A percentile compares a stretch with the other conserved stretches of the same genome.
phyloP scores from a whole-genome alignment of 1,284 basidiomycete genomes.

The Boletellus deceptivus region DNA sequence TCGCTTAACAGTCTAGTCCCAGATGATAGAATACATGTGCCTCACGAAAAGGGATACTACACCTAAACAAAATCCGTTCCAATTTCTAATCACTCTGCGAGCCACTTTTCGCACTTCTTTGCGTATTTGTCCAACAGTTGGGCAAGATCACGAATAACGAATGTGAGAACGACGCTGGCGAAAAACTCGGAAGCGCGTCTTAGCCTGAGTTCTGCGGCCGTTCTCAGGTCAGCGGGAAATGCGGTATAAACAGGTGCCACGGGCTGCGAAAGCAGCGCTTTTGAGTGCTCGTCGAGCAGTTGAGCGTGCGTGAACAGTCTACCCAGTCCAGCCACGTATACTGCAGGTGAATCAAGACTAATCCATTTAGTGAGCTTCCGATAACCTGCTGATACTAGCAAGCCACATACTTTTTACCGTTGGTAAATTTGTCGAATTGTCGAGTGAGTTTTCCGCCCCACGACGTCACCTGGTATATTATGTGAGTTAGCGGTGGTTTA shows the following conservation, averaged over 20 bases:
- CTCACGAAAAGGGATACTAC: constrained; percentile 29
- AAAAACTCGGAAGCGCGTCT: constrained; percentile 88
- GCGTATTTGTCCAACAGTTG: constrained; percentile 89
- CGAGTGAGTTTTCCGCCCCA: constrained; percentile 84
- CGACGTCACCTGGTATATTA: constrained; percentile 44
- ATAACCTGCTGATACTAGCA: constrained; percentile 8
- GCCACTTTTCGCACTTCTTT: constrained; percentile 87
- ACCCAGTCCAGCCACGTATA: constrained; percentile 79
- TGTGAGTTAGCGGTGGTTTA: constrained; percentile 12
- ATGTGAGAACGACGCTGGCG: constrained; percentile 84
- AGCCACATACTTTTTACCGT: constrained; percentile 77
- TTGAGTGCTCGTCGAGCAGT: constrained; percentile 84
- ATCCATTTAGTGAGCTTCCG: constrained; percentile 13
- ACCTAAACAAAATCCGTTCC: constrained; percentile 26
- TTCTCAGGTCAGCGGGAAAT: constrained; percentile 63
- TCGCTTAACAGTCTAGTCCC: constrained; percentile 36
- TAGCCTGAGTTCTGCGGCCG: constrained; percentile 71
- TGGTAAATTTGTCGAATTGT: constrained; percentile 88
- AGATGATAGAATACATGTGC: constrained; percentile 42
- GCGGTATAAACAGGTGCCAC: constrained; percentile 68
- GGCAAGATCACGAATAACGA: constrained; percentile 84
- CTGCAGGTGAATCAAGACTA: constrained; percentile 85
- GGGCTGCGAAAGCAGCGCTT: constrained; percentile 64
- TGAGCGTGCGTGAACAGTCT: constrained; percentile 77
- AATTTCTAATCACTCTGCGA: constrained; percentile 57